Evolutionary conservation across 768 basidiomycete genomes (phyloP).

Genomic region (Phylloporus arenicola): DNA sequence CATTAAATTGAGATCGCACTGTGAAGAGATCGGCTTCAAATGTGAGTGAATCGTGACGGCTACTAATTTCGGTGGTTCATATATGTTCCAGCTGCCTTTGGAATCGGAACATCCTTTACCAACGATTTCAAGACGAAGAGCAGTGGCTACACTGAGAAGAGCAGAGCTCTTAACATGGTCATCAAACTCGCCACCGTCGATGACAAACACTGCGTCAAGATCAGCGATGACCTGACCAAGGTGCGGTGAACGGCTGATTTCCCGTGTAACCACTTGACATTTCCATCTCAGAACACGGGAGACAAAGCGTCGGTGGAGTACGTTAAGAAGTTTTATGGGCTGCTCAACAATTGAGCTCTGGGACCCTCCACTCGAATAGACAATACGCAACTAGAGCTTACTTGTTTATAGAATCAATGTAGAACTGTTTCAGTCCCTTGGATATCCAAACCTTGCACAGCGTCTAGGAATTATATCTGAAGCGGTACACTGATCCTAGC

Average conservation of each 20-base stretch:
- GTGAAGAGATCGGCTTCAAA: slow-evolving; percentile 65
- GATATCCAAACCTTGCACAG: background rate
- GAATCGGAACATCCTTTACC: slow-evolving; percentile 89
- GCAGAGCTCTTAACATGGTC: slow-evolving; percentile 88
- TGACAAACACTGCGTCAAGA: slow-evolving; percentile 77
- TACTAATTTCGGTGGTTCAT: background rate
- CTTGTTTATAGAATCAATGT: background rate
- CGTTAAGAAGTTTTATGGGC: slow-evolving; percentile 41
- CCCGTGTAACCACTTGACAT: background rate
- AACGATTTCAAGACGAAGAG: slow-evolving; percentile 70
- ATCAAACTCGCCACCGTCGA: slow-evolving; percentile 83
- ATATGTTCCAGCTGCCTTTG: slow-evolving; percentile 63
- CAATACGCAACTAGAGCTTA: background rate
- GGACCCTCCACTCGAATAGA: background rate
- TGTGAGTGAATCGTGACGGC: slow-evolving; percentile 34
- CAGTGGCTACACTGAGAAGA: slow-evolving; percentile 48
- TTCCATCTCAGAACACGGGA: slow-evolving; percentile 60
- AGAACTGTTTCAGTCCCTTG: background rate
- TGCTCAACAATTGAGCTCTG: background rate
- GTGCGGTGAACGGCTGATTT: slow-evolving; percentile 24
- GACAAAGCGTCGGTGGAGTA: slow-evolving; percentile 50
- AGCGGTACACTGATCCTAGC: background rate
- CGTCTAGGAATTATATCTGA: background rate
- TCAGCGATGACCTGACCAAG: slow-evolving; percentile 90
- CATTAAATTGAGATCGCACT: slow-evolving; percentile 62